These are phyloP conservation scores for Xylaria palmicola DNA, from an alignment of 495 filamentous ascomycete species.

Conservation along the genomic window DNA sequence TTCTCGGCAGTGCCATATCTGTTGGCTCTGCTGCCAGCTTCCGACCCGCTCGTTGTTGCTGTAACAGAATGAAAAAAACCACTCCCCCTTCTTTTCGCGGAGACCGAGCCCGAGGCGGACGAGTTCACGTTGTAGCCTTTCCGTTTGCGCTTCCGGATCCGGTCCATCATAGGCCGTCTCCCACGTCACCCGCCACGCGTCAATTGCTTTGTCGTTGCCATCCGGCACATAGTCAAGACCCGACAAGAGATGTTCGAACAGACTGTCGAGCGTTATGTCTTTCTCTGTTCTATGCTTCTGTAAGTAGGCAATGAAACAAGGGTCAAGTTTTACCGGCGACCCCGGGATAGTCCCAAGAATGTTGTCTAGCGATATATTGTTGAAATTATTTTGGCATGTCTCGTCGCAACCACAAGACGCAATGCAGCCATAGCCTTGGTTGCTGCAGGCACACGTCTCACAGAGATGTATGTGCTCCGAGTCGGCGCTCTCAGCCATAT, in stretches of 20 bases:
- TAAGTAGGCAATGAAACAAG: conserved; percentile 11
- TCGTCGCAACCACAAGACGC: conserved; percentile 18
- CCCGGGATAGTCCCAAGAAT: conserved; percentile 3
- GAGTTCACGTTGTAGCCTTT: conserved; percentile 13
- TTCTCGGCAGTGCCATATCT: conserved; percentile 16
- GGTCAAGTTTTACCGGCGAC: background rate
- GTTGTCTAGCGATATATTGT: conserved; percentile 11
- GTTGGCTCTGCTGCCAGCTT: conserved; percentile 16
- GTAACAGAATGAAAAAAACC: conserved; percentile 18
- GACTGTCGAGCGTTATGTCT: conserved; percentile 11
- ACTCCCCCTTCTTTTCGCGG: background rate
- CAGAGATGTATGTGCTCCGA: conserved; percentile 3
- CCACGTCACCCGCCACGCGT: conserved; percentile 16
- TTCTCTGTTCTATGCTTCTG: conserved; percentile 5
- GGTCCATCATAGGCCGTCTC: conserved; percentile 9
- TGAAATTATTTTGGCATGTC: conserved; percentile 17
- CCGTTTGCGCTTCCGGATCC: conserved; percentile 9
- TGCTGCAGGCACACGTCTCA: conserved; percentile 13
- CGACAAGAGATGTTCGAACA: conserved; percentile 13
- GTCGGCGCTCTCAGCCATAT: background rate
- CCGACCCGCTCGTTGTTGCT: conserved; percentile 8
- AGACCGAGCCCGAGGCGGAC: conserved; percentile 11
- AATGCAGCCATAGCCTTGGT: conserved; percentile 16
- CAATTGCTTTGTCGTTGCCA: conserved; percentile 17
- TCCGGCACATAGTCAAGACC: conserved; percentile 15